These are phyloP conservation scores for Candida oleophila DNA, from an alignment of 805 yeast species.

Conservation along the genomic window DNA sequence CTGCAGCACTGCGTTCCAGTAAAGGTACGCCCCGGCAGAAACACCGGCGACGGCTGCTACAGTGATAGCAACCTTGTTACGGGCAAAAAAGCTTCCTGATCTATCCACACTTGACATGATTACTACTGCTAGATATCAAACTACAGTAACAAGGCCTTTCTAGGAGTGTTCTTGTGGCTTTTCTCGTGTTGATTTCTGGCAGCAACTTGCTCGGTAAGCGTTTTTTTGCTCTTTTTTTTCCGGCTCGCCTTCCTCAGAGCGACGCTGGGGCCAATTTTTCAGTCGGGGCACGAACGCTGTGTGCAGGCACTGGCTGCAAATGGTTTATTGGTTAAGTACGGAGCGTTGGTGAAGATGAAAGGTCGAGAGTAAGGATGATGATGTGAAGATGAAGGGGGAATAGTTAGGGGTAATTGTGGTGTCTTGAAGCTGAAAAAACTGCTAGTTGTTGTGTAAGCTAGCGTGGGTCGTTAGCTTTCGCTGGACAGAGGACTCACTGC, in stretches of 20 bases:
- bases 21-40: slow-evolving; percentile 63
- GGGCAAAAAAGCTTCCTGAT: slow-evolving; percentile 39
- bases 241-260: neutral
- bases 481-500: too few species aligned
- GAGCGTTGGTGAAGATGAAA: too few species aligned
- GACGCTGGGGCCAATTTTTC: neutral
- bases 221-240: neutral
- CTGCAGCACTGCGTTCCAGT: slow-evolving; percentile 37
- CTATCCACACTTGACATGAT: slow-evolving; percentile 3
- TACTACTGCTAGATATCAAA: neutral
- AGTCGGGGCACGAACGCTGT: slow-evolving; percentile 3
- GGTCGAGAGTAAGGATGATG: too few species aligned
- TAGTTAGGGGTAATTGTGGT: too few species aligned
- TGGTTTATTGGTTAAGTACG: neutral
- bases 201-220: neutral
- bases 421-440: too few species aligned
- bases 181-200: too few species aligned
- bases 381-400: too few species aligned
- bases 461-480: too few species aligned
- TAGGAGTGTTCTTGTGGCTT: too few species aligned
- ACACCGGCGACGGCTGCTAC: slow-evolving; percentile 64
- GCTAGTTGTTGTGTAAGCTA: too few species aligned
- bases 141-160: neutral
- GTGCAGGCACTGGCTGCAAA: slow-evolving; percentile 3
- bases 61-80: slow-evolving; percentile 62